Percentiles rank a stretch among this genome's conserved stretches.
phyloP scores from a whole-genome alignment of 495 filamentous ascomycete species.

The Neurospora tetrasperma region DNA sequence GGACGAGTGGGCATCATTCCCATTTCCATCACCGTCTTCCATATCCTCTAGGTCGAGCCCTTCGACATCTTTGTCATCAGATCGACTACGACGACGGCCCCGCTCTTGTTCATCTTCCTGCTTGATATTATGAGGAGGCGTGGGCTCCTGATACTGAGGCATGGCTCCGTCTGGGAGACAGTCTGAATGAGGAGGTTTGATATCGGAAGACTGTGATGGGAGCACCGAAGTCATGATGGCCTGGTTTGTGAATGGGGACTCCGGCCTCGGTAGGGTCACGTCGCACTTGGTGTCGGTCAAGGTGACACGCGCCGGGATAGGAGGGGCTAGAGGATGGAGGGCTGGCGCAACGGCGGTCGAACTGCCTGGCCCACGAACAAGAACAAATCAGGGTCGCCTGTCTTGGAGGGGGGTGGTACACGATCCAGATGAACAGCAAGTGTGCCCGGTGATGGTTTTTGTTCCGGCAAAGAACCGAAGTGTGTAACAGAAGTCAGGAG shows the following conservation, averaged over 20 bases:
- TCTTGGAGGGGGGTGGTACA: neutral
- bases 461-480: neutral
- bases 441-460: neutral
- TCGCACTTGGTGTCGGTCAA: constrained; percentile 7
- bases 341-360: constrained; percentile 12
- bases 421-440: neutral
- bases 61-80: constrained; percentile 33
- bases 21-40: constrained; percentile 27
- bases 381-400: constrained; percentile 16
- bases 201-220: constrained; percentile 31
- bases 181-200: constrained; percentile 24
- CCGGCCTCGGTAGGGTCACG: constrained; percentile 5
- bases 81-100: constrained; percentile 37
- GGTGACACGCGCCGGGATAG: constrained; percentile 15
- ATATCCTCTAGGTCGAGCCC: constrained; percentile 30
- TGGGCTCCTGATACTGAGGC: constrained; percentile 31
- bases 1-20: constrained; percentile 37
- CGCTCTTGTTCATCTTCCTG: constrained; percentile 36
- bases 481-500: neutral
- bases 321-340: neutral
- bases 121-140: constrained; percentile 30
- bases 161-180: constrained; percentile 29
- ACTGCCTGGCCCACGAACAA: constrained; percentile 7
- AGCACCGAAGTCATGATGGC: constrained; percentile 39
- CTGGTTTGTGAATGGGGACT: constrained; percentile 18